A percentile compares a stretch with the other conserved stretches of the same genome.
phyloP scores from a whole-genome alignment of 83 land plant genomes.

The Picea abies region DNA sequence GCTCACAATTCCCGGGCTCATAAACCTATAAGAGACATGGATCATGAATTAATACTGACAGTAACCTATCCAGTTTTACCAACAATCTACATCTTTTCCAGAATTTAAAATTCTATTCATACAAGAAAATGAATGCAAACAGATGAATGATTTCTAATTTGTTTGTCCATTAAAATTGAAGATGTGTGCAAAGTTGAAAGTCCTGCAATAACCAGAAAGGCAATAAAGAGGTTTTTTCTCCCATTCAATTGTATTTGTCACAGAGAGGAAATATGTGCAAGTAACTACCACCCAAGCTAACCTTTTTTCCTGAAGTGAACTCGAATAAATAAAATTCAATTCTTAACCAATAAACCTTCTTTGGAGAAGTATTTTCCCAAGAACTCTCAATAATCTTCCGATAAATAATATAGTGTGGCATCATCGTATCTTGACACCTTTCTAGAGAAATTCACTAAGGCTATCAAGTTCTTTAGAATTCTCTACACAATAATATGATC shows the following conservation, averaged over 20 bases:
- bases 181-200: background rate
- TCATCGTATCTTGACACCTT: background rate
- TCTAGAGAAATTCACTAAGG: background rate
- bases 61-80: background rate
- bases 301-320: background rate
- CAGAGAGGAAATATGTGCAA: background rate
- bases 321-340: background rate
- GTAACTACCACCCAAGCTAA: background rate
- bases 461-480: background rate
- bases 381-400: too few relatives aligned
- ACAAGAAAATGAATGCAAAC: background rate
- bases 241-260: background rate
- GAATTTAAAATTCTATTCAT: background rate
- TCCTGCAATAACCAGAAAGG: background rate
- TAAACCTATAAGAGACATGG: conserved; percentile 10
- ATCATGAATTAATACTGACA: background rate
- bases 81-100: background rate
- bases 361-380: too few relatives aligned
- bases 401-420: background rate
- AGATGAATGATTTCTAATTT: background rate
- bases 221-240: background rate
- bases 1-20: conserved; percentile 24
- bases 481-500: background rate
- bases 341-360: too few relatives aligned
- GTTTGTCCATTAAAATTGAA: background rate